These are phyloP conservation scores for Aquanectria penicillioides DNA, from an alignment of 2,329 filamentous ascomycete genomes.

Conservation along the genomic window DNA sequence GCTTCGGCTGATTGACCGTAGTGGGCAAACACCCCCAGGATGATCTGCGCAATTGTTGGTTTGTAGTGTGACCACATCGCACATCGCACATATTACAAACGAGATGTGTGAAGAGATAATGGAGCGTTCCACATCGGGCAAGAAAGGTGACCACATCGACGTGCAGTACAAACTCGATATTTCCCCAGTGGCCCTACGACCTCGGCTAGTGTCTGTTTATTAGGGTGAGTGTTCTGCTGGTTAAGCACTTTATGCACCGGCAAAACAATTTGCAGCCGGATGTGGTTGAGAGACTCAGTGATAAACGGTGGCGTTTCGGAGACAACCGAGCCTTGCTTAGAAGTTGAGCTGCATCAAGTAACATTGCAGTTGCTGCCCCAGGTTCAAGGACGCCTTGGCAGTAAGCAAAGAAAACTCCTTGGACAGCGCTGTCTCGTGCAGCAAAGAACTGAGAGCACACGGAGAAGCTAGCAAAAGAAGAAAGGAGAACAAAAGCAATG, in stretches of 20 bases:
- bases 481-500: background rate
- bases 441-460: no score
- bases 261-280: no score
- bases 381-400: no score
- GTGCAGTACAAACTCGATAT: background rate
- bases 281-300: no score
- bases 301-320: no score
- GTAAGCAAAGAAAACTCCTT: no score
- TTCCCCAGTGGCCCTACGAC: background rate
- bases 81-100: background rate
- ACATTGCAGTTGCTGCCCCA: no score
- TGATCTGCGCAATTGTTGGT: constrained; percentile 2
- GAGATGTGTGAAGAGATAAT: background rate
- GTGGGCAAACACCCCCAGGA: constrained; percentile 28
- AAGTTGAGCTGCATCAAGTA: no score
- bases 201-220: background rate
- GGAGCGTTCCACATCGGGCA: background rate
- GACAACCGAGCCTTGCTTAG: no score
- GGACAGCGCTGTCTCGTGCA: no score
- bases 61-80: background rate
- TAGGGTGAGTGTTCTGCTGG: constrained; percentile 1
- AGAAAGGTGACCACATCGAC: background rate
- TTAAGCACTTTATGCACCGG: background rate
- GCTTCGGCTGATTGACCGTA: constrained; percentile 37
- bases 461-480: background rate